These are phyloP conservation scores for Suillus weaverae DNA, from an alignment of 768 basidiomycete genomes.

Conservation along the genomic window DNA sequence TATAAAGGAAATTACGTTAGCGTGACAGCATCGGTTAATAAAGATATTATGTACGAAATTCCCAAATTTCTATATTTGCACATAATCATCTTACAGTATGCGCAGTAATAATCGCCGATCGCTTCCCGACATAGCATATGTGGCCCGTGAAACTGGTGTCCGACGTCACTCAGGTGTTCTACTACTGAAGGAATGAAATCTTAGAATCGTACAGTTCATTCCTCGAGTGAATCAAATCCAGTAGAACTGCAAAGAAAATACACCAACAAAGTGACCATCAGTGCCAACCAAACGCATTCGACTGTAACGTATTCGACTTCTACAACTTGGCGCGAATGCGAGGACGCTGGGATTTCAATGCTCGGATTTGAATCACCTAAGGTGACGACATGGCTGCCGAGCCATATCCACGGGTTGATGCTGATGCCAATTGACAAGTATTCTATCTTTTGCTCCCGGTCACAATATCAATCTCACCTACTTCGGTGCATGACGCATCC, in stretches of 20 bases:
- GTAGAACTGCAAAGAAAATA: background rate
- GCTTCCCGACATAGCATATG: background rate
- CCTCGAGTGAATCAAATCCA: background rate
- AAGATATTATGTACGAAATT: slow-evolving; percentile 18
- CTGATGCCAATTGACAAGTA: background rate
- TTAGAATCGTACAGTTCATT: background rate
- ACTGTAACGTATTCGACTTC: background rate
- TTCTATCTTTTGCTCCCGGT: slow-evolving; percentile 8
- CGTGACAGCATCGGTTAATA: slow-evolving; percentile 26
- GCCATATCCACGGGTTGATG: background rate
- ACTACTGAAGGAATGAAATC: background rate
- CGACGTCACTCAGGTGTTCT: slow-evolving; percentile 2
- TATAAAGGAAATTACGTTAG: slow-evolving; percentile 21
- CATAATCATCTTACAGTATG: slow-evolving; percentile 3
- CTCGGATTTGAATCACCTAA: background rate
- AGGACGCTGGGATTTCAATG: background rate
- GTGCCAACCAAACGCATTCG: background rate
- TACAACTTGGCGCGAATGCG: background rate
- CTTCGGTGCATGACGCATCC: slow-evolving; percentile 2
- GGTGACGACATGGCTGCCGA: slow-evolving; percentile 6
- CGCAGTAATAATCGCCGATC: slow-evolving; percentile 4
- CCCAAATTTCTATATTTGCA: slow-evolving; percentile 4
- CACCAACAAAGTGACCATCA: background rate
- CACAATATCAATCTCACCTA: slow-evolving; percentile 10
- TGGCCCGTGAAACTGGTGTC: background rate